These are phyloP conservation scores for Citrus cavaleriei DNA, from an alignment of 345 rosid species.

Conservation along the genomic window DNA sequence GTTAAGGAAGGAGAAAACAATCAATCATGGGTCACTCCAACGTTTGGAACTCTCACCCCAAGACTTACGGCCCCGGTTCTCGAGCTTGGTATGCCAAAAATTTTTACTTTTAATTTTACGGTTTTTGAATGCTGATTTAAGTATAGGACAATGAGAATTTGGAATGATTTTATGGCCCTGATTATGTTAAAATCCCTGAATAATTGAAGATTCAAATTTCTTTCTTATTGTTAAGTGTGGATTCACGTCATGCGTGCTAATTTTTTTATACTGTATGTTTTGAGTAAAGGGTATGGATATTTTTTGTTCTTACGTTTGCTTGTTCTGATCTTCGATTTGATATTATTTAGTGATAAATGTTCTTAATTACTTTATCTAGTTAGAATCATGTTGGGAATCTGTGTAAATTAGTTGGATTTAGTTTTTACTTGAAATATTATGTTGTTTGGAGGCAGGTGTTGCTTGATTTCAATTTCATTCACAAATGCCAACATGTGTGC, in stretches of 20 bases:
- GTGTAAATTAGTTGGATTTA: background rate
- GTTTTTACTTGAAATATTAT: background rate
- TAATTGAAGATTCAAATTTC: background rate
- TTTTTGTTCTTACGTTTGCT: background rate
- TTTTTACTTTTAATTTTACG: background rate
- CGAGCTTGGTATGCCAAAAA: constrained; percentile 37
- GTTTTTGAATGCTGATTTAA: background rate
- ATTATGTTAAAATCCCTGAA: background rate
- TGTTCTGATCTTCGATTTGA: background rate
- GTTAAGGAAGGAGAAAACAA: constrained; percentile 1
- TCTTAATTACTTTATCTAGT: background rate
- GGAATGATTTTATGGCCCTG: background rate
- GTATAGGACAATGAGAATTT: background rate
- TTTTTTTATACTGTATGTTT: background rate
- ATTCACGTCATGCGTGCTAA: background rate
- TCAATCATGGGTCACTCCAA: constrained; percentile 51
- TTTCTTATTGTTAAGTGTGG: background rate
- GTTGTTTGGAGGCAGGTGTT: background rate
- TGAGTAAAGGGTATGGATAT: background rate
- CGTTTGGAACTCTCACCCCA: constrained; percentile 61
- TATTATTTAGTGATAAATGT: background rate
- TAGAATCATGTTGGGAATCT: background rate
- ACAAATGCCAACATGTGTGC: background rate
- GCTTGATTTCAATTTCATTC: background rate
- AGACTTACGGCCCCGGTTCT: constrained; percentile 55